Percentiles rank a stretch among this genome's conserved stretches.
Conservation (phyloP, 768 basidiomycete genomes). For the Mycena leptocephala region DNA sequence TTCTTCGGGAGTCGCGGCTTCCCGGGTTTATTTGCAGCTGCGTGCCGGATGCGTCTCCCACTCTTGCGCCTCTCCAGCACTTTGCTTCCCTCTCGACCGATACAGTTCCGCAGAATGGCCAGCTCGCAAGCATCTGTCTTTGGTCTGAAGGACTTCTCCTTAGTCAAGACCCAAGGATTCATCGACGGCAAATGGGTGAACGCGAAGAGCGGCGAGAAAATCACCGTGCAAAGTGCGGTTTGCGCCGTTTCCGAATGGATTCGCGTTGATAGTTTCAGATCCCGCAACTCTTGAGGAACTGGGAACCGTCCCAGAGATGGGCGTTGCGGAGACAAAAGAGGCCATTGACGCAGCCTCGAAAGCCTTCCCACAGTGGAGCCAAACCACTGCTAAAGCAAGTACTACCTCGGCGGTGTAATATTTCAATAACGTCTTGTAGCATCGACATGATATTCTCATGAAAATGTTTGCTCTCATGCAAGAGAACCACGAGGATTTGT, state of each 20-base stretch:
- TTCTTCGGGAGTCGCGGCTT: no score
- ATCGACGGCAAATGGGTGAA: constrained; percentile 93
- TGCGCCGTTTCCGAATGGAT: constrained; percentile 2
- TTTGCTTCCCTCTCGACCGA: background rate
- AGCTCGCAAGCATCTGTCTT: constrained; percentile 69
- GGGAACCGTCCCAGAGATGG: constrained; percentile 93
- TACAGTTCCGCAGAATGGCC: constrained; percentile 65
- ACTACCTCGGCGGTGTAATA: background rate
- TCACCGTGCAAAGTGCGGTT: constrained; percentile 83
- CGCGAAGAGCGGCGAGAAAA: constrained; percentile 80
- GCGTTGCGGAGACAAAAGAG: constrained; percentile 83
- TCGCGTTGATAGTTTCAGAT: constrained; percentile 64
- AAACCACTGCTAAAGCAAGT: constrained; percentile 88
- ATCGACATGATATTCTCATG: constrained; percentile 87
- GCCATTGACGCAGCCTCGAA: constrained; percentile 88
- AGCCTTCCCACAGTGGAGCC: constrained; percentile 90
- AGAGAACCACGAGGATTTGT: constrained; percentile 90
- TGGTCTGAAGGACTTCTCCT: constrained; percentile 82
- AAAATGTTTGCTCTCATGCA: constrained; percentile 87
- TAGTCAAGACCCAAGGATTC: constrained; percentile 73
- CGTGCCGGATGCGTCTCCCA: constrained; percentile 15
- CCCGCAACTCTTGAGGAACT: constrained; percentile 90
- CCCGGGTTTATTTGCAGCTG: no score
- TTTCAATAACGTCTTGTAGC: constrained; percentile 52
- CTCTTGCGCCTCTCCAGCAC: constrained; percentile 21